These are phyloP conservation scores for Dryas octopetala DNA, from an alignment of 306 rosid species.

Conservation along the genomic window DNA sequence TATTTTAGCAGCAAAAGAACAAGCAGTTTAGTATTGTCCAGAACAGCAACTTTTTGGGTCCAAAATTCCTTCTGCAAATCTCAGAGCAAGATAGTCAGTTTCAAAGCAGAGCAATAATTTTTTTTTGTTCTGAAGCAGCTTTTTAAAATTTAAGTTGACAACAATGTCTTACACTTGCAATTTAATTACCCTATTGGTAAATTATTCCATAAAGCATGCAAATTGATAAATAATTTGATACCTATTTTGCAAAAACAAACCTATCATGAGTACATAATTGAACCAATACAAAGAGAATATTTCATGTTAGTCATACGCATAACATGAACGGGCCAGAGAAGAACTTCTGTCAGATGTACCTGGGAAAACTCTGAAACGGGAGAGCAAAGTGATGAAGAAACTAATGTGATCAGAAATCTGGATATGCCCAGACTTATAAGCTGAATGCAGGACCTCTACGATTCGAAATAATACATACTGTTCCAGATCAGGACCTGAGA, in stretches of 20 bases:
- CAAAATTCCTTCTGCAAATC: neutral
- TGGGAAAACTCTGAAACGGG: conserved; percentile 50
- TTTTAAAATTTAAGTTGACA: neutral
- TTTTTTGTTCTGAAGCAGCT: neutral
- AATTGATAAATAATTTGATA: neutral
- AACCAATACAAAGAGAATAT: neutral
- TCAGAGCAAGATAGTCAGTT: neutral
- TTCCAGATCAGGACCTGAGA: conserved; percentile 77
- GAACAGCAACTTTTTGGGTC: neutral
- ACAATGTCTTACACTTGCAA: neutral
- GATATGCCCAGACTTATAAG: conserved; percentile 57
- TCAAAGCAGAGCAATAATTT: neutral
- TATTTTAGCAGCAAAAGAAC: neutral
- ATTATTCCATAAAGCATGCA: neutral
- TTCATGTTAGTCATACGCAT: neutral
- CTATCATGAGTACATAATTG: neutral
- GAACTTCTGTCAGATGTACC: conserved; percentile 44
- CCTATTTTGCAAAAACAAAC: neutral
- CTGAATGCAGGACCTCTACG: conserved; percentile 66
- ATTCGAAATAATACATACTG: conserved; percentile 43
- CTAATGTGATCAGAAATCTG: conserved; percentile 60
- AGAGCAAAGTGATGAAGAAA: conserved; percentile 63
- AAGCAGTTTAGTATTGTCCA: neutral
- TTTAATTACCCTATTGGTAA: neutral
- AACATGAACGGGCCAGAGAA: conserved; percentile 19